Evolutionary conservation across 169 alveolate genomes (phyloP), one percentile per base, ranked within the genome.

Genomic region (Toxoplasma gondii): DNA sequence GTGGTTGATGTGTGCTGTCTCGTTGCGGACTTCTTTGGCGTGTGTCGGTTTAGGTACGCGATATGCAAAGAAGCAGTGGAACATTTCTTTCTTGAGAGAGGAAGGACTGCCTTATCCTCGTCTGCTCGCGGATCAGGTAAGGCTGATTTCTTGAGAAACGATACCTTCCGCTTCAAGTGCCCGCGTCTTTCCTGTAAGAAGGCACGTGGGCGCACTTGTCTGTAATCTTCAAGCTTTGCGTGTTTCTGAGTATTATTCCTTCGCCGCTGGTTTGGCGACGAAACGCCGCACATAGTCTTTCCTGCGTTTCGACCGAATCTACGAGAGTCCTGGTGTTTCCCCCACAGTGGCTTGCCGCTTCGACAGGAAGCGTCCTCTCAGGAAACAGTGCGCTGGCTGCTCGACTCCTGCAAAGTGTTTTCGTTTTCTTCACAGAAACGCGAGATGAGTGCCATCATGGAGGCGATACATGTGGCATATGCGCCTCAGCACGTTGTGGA

Each of bases 31-130:
- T 4, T 4, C 12, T 49, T 49, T 49, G n/a, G n/a, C 67, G 19
- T 19, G 67, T 64, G 74, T 22, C n/a, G 74, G n/a, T 41, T 12
- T 31, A 82, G 90, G 90, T 43, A 31, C 38, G 1, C 58, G 90
- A 27, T 82, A 82, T 49, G 90, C 90, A 16, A 82, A 82, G 90
- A 82, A 82, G 90, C 90, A 82, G 24, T 82, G 90, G 90, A 82
- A 82, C 38, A 31, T 82, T 22, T 9, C 53, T 17, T 82, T 41
- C 90, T 49, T 82, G 44, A 36, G 24, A 43, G 90, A 82, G 27
- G 67, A 82, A 17, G 67, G 67, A 16, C 36, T 82, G 34, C 90
- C 90, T 24, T 82, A 44, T 82, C 90, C 90, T 29, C 53, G 69
- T 9, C 17, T 82, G 36, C 64, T 82, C 41, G 69, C 38, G 2